Conservation (phyloP, 768 basidiomycete species). For the Rickenella mellea region DNA sequence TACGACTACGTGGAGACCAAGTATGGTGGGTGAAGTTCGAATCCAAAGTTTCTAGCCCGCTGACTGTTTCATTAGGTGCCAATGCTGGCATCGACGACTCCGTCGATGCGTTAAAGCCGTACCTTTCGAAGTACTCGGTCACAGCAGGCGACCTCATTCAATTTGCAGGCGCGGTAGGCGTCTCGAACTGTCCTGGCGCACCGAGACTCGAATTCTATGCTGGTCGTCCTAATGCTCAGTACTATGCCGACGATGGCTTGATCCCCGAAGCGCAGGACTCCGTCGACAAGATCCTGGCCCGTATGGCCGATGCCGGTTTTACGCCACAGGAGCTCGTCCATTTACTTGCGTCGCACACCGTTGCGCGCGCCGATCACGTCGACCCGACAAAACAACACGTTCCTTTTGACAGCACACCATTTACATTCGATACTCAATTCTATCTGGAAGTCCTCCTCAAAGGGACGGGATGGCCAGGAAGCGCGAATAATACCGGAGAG, state of each 20-base stretch:
- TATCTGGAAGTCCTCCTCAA: conserved; percentile 18
- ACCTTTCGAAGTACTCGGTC: conserved; percentile 10
- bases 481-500: conserved; percentile 27
- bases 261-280: conserved; percentile 14
- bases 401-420: conserved; percentile 16
- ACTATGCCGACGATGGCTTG: conserved; percentile 8
- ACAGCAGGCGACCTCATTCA: conserved; percentile 13
- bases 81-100: conserved; percentile 17
- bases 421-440: conserved; percentile 12
- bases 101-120: conserved; percentile 12
- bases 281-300: conserved; percentile 13
- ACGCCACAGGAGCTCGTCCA: conserved; percentile 15
- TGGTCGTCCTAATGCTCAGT: conserved; percentile 9
- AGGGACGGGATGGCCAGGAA: conserved; percentile 19
- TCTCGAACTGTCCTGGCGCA: conserved; percentile 16
- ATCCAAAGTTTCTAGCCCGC: neutral
- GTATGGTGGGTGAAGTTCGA: neutral
- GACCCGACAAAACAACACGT: conserved; percentile 15
- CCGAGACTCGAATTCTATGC: conserved; percentile 12
- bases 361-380: conserved; percentile 16
- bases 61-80: conserved; percentile 5
- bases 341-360: conserved; percentile 16
- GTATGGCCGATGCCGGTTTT: conserved; percentile 12
- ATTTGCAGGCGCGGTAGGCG: conserved; percentile 12
- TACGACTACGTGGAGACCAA: neutral